These are phyloP conservation scores for Claviceps capensis DNA, from an alignment of 2,329 filamentous ascomycete species.

Conservation along the genomic window DNA sequence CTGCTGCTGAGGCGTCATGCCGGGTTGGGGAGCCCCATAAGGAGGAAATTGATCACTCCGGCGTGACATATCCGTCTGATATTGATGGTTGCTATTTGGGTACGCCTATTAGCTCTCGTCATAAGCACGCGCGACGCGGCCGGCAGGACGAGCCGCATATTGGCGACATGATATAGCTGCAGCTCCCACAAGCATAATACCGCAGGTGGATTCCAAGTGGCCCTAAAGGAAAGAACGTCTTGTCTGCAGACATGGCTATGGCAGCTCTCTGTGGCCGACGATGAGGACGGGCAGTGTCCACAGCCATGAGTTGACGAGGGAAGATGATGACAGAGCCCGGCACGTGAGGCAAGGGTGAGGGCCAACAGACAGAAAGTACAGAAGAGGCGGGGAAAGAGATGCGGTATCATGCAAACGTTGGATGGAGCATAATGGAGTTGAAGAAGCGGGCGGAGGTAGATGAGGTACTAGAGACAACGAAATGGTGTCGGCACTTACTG, in stretches of 20 bases:
- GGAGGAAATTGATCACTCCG: constrained; percentile 27
- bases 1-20: constrained; percentile 22
- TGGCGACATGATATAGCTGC: background rate
- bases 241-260: background rate
- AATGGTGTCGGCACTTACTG: constrained; percentile 37
- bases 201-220: background rate
- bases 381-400: background rate
- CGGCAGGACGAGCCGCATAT: background rate
- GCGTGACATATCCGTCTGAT: constrained; percentile 37
- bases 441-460: constrained; percentile 3
- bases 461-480: constrained; percentile 18
- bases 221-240: background rate
- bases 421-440: constrained; percentile 2
- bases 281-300: background rate
- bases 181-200: background rate
- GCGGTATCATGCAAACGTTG: constrained; percentile 1
- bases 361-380: background rate
- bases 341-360: background rate
- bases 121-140: background rate
- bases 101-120: constrained; percentile 14
- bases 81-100: constrained; percentile 29
- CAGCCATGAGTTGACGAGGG: background rate
- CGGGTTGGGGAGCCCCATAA: constrained; percentile 25
- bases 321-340: background rate
- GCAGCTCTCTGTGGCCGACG: background rate